phyloP scores from a whole-genome alignment of 495 filamentous ascomycete species.

The Tuber borchii region DNA sequence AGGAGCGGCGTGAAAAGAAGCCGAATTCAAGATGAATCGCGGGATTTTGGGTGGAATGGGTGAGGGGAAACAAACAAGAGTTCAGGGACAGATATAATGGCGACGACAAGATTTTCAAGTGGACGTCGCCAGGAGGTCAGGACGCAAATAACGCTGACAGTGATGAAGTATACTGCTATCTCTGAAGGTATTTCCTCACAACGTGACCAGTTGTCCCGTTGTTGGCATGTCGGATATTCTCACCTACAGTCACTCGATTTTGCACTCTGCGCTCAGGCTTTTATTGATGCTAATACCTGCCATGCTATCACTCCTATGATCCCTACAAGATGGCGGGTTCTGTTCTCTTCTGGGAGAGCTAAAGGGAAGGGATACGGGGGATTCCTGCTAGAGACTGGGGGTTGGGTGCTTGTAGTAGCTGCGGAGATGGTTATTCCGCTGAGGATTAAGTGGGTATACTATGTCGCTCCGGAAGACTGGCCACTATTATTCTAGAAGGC shows the following conservation, averaged over 20 bases:
- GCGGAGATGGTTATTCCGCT: background rate
- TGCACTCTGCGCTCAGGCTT: background rate
- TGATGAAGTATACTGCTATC: background rate
- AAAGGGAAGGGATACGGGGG: background rate
- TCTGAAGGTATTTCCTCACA: background rate
- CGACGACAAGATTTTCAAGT: background rate
- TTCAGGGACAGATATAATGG: background rate
- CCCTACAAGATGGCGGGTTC: background rate
- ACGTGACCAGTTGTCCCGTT: background rate
- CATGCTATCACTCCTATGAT: background rate
- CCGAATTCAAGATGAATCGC: background rate
- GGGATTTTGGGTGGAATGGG: background rate
- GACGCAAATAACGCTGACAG: background rate
- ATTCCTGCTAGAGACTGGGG: background rate
- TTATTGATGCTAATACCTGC: background rate
- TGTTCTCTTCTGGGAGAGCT: background rate
- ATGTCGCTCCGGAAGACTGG: background rate
- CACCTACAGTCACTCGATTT: background rate
- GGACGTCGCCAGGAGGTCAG: background rate
- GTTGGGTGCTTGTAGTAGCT: background rate
- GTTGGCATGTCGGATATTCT: background rate
- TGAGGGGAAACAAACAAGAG: slow-evolving; percentile 2
- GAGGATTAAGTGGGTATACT: background rate
- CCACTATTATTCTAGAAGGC: background rate
- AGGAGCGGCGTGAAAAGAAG: background rate